Evolutionary conservation across 2,329 filamentous ascomycete species (phyloP).

Genomic region (Xylariaceae sp.): DNA sequence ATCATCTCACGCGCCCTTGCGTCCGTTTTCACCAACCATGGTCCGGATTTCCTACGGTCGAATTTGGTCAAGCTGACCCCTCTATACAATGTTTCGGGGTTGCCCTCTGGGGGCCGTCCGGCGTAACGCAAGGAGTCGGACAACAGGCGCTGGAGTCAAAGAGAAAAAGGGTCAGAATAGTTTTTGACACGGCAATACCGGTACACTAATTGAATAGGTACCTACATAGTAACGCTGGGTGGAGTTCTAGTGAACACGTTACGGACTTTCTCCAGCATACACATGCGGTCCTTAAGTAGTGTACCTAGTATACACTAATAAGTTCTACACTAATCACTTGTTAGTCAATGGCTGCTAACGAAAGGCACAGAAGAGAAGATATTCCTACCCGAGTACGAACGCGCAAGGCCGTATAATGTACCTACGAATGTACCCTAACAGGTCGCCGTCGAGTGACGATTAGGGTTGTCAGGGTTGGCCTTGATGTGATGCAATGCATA

Average conservation of each 20-base stretch:
- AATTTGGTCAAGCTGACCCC: not conserved
- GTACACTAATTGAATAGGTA: no score
- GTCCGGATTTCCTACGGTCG: not conserved
- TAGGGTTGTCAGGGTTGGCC: not conserved
- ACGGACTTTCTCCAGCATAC: not conserved
- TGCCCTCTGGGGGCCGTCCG: conserved; percentile 29
- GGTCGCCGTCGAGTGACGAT: not conserved
- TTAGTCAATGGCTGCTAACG: conserved; percentile 3
- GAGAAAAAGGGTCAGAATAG: not conserved
- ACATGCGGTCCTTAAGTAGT: not conserved
- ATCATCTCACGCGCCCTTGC: conserved; percentile 8
- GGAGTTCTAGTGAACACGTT: not conserved
- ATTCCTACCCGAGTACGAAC: conserved; percentile 15
- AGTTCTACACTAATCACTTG: no score
- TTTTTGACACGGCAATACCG: not conserved
- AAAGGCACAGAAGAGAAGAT: conserved; percentile 1
- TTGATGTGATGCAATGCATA: conserved; percentile 3
- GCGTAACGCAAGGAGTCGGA: conserved; percentile 7
- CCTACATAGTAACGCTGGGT: no score
- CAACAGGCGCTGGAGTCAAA: not conserved
- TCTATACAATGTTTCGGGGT: conserved; percentile 21
- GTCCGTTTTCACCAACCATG: not conserved
- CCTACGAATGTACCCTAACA: not conserved
- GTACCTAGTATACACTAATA: no score
- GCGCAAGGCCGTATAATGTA: not conserved